Percentiles rank a stretch among this genome's conserved stretches.
Evolutionary conservation across 805 yeast species (phyloP).

Genomic region (Yarrowia sp.): DNA sequence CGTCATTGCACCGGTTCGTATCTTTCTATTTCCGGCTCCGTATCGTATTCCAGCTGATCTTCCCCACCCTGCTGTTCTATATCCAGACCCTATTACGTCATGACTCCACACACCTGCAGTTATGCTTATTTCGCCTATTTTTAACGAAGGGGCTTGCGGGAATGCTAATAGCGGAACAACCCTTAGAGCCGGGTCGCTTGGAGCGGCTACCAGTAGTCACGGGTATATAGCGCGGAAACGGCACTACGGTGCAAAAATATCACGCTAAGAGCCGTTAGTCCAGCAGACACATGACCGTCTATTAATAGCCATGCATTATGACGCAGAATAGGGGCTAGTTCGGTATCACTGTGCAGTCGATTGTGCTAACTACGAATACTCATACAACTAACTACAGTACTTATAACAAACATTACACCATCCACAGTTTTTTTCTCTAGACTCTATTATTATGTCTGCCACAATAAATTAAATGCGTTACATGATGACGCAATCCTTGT

Average conservation of each 20-base stretch:
- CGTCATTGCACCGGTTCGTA: too few relatives aligned
- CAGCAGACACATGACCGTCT: background rate
- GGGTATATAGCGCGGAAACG: too few relatives aligned
- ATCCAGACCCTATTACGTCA: background rate
- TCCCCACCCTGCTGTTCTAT: background rate
- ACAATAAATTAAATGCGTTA: constrained; percentile 28
- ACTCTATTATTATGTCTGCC: constrained; percentile 24
- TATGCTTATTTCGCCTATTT: background rate
- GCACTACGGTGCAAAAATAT: background rate
- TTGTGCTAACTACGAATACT: too few relatives aligned
- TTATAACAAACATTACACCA: background rate
- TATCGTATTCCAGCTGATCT: background rate
- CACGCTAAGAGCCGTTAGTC: background rate
- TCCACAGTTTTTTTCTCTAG: background rate
- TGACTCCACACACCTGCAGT: background rate
- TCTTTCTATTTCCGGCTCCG: too few relatives aligned
- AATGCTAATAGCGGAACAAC: background rate
- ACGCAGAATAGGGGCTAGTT: too few relatives aligned
- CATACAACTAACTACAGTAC: background rate
- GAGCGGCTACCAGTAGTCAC: too few relatives aligned
- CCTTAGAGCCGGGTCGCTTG: too few relatives aligned
- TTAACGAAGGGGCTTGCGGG: background rate
- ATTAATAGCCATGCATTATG: background rate
- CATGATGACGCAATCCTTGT: constrained; percentile 38
- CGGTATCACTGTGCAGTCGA: too few relatives aligned